Base-by-base conservation (phyloP, 2,329 filamentous ascomycete species). In the Cordyceps tenuipes region DNA sequence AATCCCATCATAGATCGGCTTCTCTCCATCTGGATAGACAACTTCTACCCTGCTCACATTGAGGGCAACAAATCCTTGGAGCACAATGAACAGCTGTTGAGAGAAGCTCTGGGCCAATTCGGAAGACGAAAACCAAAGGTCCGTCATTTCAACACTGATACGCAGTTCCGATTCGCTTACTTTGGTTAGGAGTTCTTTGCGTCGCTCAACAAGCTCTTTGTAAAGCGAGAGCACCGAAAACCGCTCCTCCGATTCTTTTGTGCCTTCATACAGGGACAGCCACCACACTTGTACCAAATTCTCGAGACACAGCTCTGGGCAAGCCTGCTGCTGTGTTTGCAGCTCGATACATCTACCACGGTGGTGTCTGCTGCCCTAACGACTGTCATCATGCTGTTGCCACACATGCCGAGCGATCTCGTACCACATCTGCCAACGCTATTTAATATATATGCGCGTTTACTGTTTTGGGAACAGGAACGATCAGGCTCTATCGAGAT, bases 361-460 rank as follows among this genome's bases (percentile, higher is more conserved):
- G 83, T 88, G 3, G 80, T 93, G n/a, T 89, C 89, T 1, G 76
- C 91, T 48, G 88, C 89, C 1, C 75, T 94, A 57, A 89, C 88
- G 5, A 83, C 85, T 8, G 73, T 94, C 61, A 87, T 90, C 64
- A 94, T 94, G 90, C 83, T 93, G 31, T 72, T 94, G 54, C 90
- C 90, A 1, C 89, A 92, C 68, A 89, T 93, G 71, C 89, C 89
- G 1, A 86, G 82, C 65, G 86, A 87, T 2, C 74, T 92, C 15
- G 83, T 85, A 2, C 79, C 83, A 0, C 82, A 87, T 68, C 77
- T 94, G 6, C 86, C 89, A 34, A 83, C 84, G 21, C 76, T 94
- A 19, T 94, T 93, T 78, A 87, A 91, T 63, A 86, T 94, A 57
- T 94, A 94, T 70, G 88, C 87, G 59, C 80, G 90, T 53, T 73